Evolutionary conservation across 495 filamentous ascomycete genomes (phyloP), one percentile per base, ranked within the genome.

Genomic region (Neurospora intermedia): DNA sequence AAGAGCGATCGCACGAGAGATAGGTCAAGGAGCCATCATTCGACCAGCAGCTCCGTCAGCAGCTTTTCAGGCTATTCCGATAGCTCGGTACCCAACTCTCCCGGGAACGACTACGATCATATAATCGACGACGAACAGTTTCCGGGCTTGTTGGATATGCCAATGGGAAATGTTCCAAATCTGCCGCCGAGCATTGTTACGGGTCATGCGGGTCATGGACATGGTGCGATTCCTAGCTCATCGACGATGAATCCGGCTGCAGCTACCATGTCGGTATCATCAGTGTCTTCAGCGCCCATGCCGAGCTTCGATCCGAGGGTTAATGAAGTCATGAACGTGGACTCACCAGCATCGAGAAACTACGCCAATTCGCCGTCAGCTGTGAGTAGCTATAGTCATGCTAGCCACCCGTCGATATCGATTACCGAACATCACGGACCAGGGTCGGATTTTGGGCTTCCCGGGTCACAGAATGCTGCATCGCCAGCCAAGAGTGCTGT

Each of bases 1-100:
- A 94, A 94, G 79, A 85, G 87, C 77, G 81, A 86, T 66, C 82
- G 84, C 76, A 84, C 87, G 46, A 72, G 86, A 73, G 54, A 62
- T 62, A 23, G 54, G 54, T 80, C 82, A 80, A 83, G 88, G 82
- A 82, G 85, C 84, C 81, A 84, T 81, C 73, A 83, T 70, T 78
- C 85, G 78, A 78, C 86, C 76, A 77, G 69, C 42, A 79, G 76
- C 73, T 82, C 84, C 11, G 75, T 82, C 15, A 77, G 76, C 74
- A 80, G 80, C 77, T 78, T 85, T 77, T 80, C 88, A 73, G 79
- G 82, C 8, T 85, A 81, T 72, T 87, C 85, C n/a, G 84, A 86
- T 73, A 82, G 79, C 71, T 87, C 84, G 10, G 81, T 75, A 10
- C 80, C 73, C 69, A 82, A 82, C 59, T 87, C 86, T 1, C 86